Evolutionary conservation across 257 asterid genomes (phyloP).

Genomic region (Solanum piurae): DNA sequence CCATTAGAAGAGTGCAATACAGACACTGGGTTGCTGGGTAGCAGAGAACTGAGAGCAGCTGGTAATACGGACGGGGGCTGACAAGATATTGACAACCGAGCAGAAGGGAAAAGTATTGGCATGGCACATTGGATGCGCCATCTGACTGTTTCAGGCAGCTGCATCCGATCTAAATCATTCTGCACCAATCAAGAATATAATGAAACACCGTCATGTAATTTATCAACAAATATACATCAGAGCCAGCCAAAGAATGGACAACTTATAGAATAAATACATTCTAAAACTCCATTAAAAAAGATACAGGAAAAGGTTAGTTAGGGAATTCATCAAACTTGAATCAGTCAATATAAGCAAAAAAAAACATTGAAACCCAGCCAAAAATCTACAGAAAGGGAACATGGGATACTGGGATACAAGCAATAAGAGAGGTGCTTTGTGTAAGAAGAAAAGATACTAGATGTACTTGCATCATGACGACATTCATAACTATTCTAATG

Average conservation of each 20-base stretch:
- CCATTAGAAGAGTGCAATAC: constrained; percentile 24
- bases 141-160: constrained; percentile 65
- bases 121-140: constrained; percentile 89
- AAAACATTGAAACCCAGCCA: neutral
- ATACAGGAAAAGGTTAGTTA: neutral
- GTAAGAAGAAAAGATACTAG: neutral
- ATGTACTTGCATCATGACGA: neutral
- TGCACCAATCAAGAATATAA: constrained; percentile 24
- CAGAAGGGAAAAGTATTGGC: constrained; percentile 55
- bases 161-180: constrained; percentile 86
- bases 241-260: neutral
- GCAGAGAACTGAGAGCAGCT: constrained; percentile 56
- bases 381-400: neutral
- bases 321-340: neutral
- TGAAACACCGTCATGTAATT: neutral
- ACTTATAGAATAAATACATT: neutral
- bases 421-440: neutral
- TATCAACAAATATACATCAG: neutral
- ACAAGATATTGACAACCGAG: constrained; percentile 49
- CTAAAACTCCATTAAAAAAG: neutral
- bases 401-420: neutral
- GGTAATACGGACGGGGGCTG: constrained; percentile 66
- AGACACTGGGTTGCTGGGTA: constrained; percentile 51
- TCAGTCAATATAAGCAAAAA: neutral
- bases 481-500: neutral